Evolutionary conservation across 306 rosid species (phyloP).

Genomic region (Vigna angularis): DNA sequence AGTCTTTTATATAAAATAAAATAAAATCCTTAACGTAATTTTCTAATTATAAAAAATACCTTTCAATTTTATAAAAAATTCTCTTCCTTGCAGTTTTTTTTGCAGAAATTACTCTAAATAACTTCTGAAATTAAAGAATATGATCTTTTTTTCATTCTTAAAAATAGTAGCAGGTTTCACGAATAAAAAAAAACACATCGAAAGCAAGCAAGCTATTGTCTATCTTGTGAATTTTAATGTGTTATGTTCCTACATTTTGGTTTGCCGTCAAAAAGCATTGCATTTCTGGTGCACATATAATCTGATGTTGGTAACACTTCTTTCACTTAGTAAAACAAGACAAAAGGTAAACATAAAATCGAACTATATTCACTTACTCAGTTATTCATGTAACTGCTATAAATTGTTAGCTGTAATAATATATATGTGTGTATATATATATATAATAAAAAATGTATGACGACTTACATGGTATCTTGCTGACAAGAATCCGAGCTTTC

Average conservation of each 20-base stretch:
- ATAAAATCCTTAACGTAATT: no score
- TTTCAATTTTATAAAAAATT: no score
- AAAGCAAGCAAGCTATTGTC: neutral
- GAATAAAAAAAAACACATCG: no score
- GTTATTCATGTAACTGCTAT: neutral
- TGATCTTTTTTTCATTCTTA: no score
- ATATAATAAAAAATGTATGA: neutral
- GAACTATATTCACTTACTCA: neutral
- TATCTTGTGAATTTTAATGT: neutral
- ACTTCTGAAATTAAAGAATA: no score
- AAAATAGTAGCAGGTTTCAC: no score
- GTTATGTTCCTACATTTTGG: slow-evolving; percentile 13
- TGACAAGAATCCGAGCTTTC: slow-evolving; percentile 78
- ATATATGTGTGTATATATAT: no score
- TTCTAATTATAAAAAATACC: no score
- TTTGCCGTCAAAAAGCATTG: slow-evolving; percentile 1
- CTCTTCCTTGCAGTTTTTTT: no score
- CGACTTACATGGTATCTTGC: slow-evolving; percentile 77
- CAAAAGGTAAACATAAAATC: slow-evolving; percentile 2
- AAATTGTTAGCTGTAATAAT: neutral
- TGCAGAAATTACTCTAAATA: no score
- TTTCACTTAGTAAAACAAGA: slow-evolving; percentile 31
- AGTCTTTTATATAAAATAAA: no score
- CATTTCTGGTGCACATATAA: slow-evolving; percentile 1
- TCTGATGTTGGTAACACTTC: slow-evolving; percentile 2